These are phyloP conservation scores for Exobasidium cylindrosporum DNA, from an alignment of 1,284 basidiomycete genomes.

Conservation along the genomic window DNA sequence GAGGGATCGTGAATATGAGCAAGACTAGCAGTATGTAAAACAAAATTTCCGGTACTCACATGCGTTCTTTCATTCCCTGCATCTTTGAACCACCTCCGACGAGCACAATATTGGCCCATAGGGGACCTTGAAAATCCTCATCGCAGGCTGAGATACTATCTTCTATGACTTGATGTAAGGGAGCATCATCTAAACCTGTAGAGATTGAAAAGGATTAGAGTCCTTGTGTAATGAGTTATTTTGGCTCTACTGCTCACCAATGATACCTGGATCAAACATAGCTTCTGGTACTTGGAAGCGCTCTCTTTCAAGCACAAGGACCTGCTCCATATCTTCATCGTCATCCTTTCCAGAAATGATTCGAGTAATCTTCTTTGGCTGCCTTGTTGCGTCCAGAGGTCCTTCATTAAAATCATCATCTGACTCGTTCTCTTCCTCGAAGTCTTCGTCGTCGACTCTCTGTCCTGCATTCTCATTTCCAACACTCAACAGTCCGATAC, in stretches of 20 bases:
- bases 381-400: not conserved
- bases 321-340: conserved; percentile 65
- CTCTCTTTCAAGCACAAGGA: conserved; percentile 82
- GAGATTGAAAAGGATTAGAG: not conserved
- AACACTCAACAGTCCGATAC: not conserved
- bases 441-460: not conserved
- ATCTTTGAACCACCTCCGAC: conserved; percentile 79
- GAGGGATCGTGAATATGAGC: too few relatives aligned
- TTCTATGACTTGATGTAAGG: conserved; percentile 72
- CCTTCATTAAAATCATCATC: conserved; percentile 24
- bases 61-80: conserved; percentile 69
- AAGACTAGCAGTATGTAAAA: too few relatives aligned
- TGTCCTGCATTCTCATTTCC: not conserved
- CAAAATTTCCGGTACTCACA: conserved; percentile 59
- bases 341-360: conserved; percentile 6
- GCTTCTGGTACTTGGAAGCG: conserved; percentile 84
- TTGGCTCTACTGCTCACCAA: conserved; percentile 62
- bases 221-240: not conserved
- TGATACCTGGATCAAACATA: conserved; percentile 80
- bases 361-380: not conserved
- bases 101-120: conserved; percentile 87
- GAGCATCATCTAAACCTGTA: conserved; percentile 74
- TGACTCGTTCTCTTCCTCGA: conserved; percentile 18
- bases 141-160: conserved; percentile 64
- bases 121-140: conserved; percentile 75